A percentile compares a stretch with the other conserved stretches of the same genome.
Conservation (phyloP, 768 basidiomycete genomes). For the Termitomyces sp. region DNA sequence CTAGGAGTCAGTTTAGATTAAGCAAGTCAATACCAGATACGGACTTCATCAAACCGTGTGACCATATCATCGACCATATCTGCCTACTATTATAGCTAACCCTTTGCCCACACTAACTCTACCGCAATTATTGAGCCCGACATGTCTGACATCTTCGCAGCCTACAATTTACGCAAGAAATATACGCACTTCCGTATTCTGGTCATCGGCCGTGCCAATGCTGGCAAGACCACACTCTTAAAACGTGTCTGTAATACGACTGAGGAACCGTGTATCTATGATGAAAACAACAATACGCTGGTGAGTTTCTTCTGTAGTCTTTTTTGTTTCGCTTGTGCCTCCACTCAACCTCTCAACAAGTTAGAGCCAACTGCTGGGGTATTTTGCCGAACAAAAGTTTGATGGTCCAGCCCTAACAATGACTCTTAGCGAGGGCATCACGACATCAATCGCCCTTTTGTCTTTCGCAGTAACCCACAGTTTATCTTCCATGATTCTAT, state of each 20-base stretch:
- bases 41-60: background rate
- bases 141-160: background rate
- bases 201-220: slow-evolving; percentile 5
- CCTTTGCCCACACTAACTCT: background rate
- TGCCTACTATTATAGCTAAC: background rate
- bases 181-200: slow-evolving; percentile 5
- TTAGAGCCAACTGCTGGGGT: background rate
- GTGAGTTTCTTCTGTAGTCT: background rate
- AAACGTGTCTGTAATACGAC: background rate
- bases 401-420: background rate
- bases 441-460: background rate
- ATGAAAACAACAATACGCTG: background rate
- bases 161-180: background rate
- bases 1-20: too few relatives aligned
- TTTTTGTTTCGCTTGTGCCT: background rate
- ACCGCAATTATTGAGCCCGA: background rate
- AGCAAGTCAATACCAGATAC: background rate
- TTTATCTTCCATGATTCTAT: background rate
- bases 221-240: slow-evolving; percentile 1
- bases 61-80: background rate
- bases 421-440: background rate
- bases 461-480: background rate
- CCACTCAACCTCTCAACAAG: background rate
- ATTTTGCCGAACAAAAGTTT: background rate
- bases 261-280: background rate